phyloP scores from a whole-genome alignment of 2,329 filamentous ascomycete genomes.

The Cryoendolithus antarcticus region DNA sequence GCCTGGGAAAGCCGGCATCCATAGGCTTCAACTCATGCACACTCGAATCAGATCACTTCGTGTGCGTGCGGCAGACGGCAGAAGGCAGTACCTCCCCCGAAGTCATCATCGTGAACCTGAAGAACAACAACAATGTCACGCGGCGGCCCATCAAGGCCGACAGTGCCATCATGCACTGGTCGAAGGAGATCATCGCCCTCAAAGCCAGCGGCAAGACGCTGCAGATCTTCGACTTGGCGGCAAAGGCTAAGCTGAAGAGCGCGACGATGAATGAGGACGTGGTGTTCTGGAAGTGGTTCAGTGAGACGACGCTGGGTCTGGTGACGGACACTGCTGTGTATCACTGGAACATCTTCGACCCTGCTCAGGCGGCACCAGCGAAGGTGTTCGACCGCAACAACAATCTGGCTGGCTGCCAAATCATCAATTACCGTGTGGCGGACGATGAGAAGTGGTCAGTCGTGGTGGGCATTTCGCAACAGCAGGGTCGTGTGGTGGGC shows the following conservation, averaged over 20 bases:
- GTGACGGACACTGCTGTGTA: conserved; percentile 86
- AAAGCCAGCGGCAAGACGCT: conserved; percentile 89
- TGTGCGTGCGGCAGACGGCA: conserved; percentile 93
- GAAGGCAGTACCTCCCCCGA: conserved; percentile 73
- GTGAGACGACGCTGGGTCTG: conserved; percentile 72
- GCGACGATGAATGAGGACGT: conserved; percentile 95
- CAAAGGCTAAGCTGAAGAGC: conserved; percentile 93
- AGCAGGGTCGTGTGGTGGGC: conserved; percentile 84
- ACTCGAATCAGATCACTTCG: conserved; percentile 91
- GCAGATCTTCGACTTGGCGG: conserved; percentile 90
- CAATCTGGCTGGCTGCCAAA: conserved; percentile 85
- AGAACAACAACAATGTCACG: conserved; percentile 92
- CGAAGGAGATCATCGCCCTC: conserved; percentile 86
- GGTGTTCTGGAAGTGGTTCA: conserved; percentile 99
- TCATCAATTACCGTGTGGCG: conserved; percentile 98
- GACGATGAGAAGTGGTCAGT: conserved; percentile 97
- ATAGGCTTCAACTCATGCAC: conserved; percentile 89
- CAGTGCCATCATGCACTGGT: conserved; percentile 99
- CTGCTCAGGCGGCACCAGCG: conserved; percentile 62
- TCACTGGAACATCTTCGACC: conserved; percentile 95
- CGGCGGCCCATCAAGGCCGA: conserved; percentile 95
- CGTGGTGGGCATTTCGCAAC: conserved; percentile 87
- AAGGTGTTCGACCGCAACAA: conserved; percentile 93
- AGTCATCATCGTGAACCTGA: conserved; percentile 95
- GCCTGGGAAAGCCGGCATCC: conserved; percentile 42